Conservation (phyloP, 192 early-diverging fungal species). For the Mortierella hygrophila region DNA sequence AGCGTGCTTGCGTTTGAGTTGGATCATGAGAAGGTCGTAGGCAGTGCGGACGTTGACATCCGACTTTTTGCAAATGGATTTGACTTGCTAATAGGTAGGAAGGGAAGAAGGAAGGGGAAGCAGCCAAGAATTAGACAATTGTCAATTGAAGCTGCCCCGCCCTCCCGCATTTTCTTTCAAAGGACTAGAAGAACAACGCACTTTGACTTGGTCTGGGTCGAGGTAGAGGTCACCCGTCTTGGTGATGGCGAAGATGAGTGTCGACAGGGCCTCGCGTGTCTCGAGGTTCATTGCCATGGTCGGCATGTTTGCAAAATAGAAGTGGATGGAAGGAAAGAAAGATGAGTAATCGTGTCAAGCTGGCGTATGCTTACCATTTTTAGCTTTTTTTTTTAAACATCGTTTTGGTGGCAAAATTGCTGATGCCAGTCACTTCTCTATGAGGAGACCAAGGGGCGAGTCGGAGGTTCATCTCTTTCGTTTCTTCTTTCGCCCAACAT, state of each 20-base stretch:
- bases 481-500: neutral
- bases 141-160: neutral
- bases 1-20: slow-evolving; percentile 64
- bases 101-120: neutral
- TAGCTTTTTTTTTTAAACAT: neutral
- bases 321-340: slow-evolving; percentile 13
- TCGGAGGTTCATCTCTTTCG: neutral
- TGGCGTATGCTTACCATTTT: neutral
- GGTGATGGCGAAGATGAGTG: slow-evolving; percentile 31
- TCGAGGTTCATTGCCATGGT: slow-evolving; percentile 37
- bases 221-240: slow-evolving; percentile 53
- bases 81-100: slow-evolving; percentile 52
- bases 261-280: slow-evolving; percentile 33
- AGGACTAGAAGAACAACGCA: neutral
- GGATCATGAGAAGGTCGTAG: slow-evolving; percentile 56
- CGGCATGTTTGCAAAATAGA: slow-evolving; percentile 24
- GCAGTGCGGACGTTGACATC: slow-evolving; percentile 55
- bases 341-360: neutral
- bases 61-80: slow-evolving; percentile 60
- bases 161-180: neutral
- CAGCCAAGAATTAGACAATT: neutral
- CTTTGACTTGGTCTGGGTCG: slow-evolving; percentile 45
- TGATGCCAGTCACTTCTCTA: neutral
- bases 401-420: slow-evolving; percentile 22
- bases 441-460: neutral